Base-by-base conservation (phyloP, 495 filamentous ascomycete genomes). In the Clohesyomyces aquaticus region DNA sequence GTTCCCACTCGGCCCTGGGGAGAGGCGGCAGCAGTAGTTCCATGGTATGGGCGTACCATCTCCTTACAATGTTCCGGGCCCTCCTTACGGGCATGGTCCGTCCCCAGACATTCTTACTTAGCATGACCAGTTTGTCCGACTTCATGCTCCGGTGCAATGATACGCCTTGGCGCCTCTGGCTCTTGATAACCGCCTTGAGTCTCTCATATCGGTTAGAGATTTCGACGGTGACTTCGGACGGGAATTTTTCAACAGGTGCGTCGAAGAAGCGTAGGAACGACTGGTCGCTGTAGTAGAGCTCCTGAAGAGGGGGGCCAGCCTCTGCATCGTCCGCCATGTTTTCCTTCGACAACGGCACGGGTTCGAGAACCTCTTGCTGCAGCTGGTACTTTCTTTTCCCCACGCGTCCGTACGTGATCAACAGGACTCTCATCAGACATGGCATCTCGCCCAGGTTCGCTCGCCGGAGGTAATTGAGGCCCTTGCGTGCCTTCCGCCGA, bases 11-110 rank as follows among this genome's bases (percentile, higher is more conserved):
- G 16, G 77, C 63, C 22, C 77, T 63, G 0, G 88, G 86, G 0
- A 97, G 65, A 1, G 94, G 94, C 6, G 92, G 90, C n/a, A 89
- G 72, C 3, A 91, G 67, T 46, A 78, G 80, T 0, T 77, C 71
- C 19, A 90, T 77, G 42, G 84, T 73, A 0, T 65, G 35, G 0
- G 76, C 79, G 76, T 89, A 93, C 78, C 84, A 86, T 56, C 78
- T 79, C 55, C 76, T 80, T 10, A 82, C 75, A 51, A 88, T 85
- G 54, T 88, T 89, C 43, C 77, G 73, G 35, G 72, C 72, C 1
- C 88, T 81, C 52, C 73, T 80, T 14, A 73, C 55, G 0, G 85
- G 68, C 45, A 90, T 70, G 0, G 83, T 82, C 3, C 78, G 77
- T 1, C 81, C 82, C 86, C 90, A 96, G 22, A 75, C 78, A 67